These are phyloP conservation scores for Citrus cavaleriei DNA, from an alignment of 345 rosid genomes.

Conservation along the genomic window DNA sequence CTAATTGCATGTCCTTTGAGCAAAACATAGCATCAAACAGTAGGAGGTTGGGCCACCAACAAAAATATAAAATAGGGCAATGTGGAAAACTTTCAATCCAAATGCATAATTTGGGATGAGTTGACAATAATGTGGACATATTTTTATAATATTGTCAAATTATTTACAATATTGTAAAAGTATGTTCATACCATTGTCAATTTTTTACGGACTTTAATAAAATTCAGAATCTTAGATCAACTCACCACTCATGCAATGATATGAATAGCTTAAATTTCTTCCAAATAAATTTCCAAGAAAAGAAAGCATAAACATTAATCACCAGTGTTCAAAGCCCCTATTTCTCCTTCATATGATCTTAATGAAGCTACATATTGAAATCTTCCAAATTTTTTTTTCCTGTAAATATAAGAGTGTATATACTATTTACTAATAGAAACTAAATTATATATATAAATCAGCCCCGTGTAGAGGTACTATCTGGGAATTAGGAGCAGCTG, in stretches of 20 bases:
- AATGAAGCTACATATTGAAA: neutral
- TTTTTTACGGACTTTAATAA: fast-evolving
- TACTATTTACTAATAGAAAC: neutral
- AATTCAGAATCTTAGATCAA: fast-evolving
- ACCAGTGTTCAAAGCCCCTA: neutral
- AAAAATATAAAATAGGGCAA: neutral
- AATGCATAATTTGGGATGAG: too few species aligned
- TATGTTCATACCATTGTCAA: too few species aligned
- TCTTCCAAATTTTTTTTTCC: neutral
- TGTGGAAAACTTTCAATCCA: neutral
- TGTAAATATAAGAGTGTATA: neutral
- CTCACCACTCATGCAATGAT: neutral
- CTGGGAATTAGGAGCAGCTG: slow-evolving; percentile 15
- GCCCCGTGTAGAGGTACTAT: slow-evolving; percentile 10
- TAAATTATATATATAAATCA: neutral
- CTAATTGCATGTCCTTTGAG: neutral
- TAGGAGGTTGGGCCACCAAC: neutral
- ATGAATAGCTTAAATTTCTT: neutral
- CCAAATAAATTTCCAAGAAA: neutral
- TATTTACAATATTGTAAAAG: fast-evolving
- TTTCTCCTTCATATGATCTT: neutral
- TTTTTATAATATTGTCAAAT: too few species aligned
- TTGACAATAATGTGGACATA: too few species aligned
- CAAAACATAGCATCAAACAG: neutral
- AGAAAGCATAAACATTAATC: neutral